phyloP scores from a whole-genome alignment of 805 yeast species.

The Candida sonorensis region DNA sequence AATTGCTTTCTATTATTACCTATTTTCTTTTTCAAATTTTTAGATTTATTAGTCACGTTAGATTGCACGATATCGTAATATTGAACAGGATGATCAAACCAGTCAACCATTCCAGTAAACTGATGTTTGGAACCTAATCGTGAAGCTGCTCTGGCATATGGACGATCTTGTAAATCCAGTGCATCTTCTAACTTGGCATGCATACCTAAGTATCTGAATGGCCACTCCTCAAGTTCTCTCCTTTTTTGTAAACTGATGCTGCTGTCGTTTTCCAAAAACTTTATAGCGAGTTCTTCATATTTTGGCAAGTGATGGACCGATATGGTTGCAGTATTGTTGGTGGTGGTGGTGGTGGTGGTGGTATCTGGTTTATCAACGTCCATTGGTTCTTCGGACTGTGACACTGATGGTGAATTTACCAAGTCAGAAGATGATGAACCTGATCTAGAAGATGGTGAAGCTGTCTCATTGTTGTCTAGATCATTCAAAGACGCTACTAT shows the following conservation, averaged over 20 bases:
- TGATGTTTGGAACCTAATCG: conserved; percentile 72
- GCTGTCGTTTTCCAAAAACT: conserved; percentile 43
- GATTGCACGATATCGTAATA: conserved; percentile 45
- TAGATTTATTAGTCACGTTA: conserved; percentile 10
- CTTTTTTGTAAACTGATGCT: conserved; percentile 36
- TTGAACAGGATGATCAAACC: conserved; percentile 57
- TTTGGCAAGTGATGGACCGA: conserved; percentile 30
- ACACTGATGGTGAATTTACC: neutral
- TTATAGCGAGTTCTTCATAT: conserved; percentile 52
- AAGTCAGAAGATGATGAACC: neutral
- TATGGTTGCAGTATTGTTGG: conserved; percentile 1
- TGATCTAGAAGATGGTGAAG: neutral
- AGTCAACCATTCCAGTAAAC: conserved; percentile 56
- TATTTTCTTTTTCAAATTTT: conserved; percentile 12
- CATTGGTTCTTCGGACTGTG: neutral
- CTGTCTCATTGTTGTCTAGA: neutral
- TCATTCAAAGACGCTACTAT: conserved; percentile 13
- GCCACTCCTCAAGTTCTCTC: conserved; percentile 68
- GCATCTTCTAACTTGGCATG: conserved; percentile 72
- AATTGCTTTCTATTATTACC: conserved; percentile 15
- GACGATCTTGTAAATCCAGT: conserved; percentile 67
- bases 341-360: neutral
- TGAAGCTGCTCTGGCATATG: conserved; percentile 75
- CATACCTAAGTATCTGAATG: conserved; percentile 70
- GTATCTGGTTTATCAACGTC: too few relatives aligned